Evolutionary conservation across 2,329 filamentous ascomycete genomes (phyloP), one percentile per base, ranked within the genome.

Genomic region (Fusarium dlaminii): DNA sequence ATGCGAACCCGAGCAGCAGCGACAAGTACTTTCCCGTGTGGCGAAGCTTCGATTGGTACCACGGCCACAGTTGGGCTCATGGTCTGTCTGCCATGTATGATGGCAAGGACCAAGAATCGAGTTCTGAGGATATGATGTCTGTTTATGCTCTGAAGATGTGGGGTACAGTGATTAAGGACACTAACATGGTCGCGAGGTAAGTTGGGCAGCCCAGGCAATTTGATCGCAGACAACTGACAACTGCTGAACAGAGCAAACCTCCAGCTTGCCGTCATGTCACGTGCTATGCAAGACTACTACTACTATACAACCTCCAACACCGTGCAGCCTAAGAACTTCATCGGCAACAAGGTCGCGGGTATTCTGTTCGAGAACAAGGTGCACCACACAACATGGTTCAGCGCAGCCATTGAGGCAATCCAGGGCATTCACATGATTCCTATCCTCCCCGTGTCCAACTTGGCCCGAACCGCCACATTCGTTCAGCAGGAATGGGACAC

Each of bases 281-380:
- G 95, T 40, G 90, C 91, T 40, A 85, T 98, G 64, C 89, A 90
- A 68, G 86, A 90, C 64, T 98, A 98, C 85, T 98, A 97, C 84
- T 89, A 98, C 54, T 93, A 97, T 85, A 87, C 88, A 11, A 86
- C 83, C 43, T 85, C 88, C 82, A 98, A 98, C 81, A 86, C 83
- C 58, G 83, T 87, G 24, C 90, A 98, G 77, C 96, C 96, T 0
- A 76, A 87, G 2, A 85, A 91, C n/a, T 98, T 97, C 80, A 91
- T 94, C 72, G 89, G 86, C 46, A 98, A 98, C 86, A 95, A 93
- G 82, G 90, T 88, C 42, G 86, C 87, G 6, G 90, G 90, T 11
- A 92, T 92, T 73, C 81, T 97, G 14, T 98, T 98, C 78, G 96
- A 98, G 83, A 98, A 98, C 86, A 98, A 98, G 84, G 89, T 95